Base-by-base conservation (phyloP, 2,329 filamentous ascomycete species). In the Magnaporthiopsis rhizophila region DNA sequence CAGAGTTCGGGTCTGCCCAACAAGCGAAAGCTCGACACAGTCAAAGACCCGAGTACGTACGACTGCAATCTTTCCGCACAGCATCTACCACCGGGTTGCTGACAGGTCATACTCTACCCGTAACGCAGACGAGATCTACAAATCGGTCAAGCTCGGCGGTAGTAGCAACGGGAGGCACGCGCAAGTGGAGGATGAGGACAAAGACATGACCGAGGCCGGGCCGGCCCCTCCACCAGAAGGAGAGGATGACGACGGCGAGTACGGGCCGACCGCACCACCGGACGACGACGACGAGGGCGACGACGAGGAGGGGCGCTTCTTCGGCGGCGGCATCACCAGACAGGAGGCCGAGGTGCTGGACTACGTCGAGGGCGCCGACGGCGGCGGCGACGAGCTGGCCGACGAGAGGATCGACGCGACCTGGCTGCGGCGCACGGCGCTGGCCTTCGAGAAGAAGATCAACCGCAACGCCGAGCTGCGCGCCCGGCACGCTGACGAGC, bases 231-330 rank as follows among this genome's bases (percentile, higher is more conserved):
- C 77, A 5, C 80, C 81, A 45, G 74, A 77, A 18, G 81, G 83
- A 65, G 80, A 81, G 38, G 80, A 81, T 58, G 76, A 78, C 53
- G 68, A 70, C n/a, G 67, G 75, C 38, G 74, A 78, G 69, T 78
- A 78, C 65, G 79, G 79, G 21, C 80, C 79, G 36, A 71, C 75
- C 3, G 68, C 74, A 30, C 79, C 81, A 1, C 83, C 84, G 13
- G n/a, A n/a, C n/a, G 78, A 79, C 11, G 82, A 86, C 61, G 74
- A 73, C 13, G 72, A 72, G 3, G 74, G 71, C 64, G 90, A 94
- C 69, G 93, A 97, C 70, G 92, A 97, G 63, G 95, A 96, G 68
- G 95, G 94, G 0, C 88, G 95, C 13, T 99, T 99, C 80, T 99
- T 97, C 71, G 95, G 94, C 58, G 91, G 92, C 64, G 95, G 95